Evolutionary conservation across 257 asterid species (phyloP).

Genomic region (Cordia subcordata): DNA sequence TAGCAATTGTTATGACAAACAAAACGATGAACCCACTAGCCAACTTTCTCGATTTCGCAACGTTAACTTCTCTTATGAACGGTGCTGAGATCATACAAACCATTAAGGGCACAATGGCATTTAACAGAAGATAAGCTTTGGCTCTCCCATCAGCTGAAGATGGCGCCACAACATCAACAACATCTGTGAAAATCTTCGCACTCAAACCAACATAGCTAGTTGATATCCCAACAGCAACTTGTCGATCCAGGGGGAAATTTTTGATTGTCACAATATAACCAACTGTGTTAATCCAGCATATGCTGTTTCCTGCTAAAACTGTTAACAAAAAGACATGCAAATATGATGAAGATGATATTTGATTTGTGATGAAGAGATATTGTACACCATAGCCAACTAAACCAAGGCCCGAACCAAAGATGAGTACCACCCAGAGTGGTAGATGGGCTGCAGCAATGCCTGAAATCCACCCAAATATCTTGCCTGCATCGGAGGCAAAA

Average conservation of each 20-base stretch:
- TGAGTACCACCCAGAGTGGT: conserved; percentile 69
- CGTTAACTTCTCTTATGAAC: conserved; percentile 22
- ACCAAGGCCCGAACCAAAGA: conserved; percentile 61
- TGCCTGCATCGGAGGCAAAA: conserved; percentile 83
- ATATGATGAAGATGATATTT: conserved; percentile 29
- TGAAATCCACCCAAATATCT: conserved; percentile 69
- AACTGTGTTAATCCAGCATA: conserved; percentile 83
- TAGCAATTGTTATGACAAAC: conserved; percentile 42
- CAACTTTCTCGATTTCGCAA: conserved; percentile 38
- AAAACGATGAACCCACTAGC: conserved; percentile 53
- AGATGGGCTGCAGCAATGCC: conserved; percentile 57
- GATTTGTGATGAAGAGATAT: conserved; percentile 41
- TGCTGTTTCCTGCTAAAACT: conserved; percentile 60
- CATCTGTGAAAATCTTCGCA: conserved; percentile 47
- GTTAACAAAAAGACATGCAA: conserved; percentile 51
- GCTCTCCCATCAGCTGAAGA: conserved; percentile 31
- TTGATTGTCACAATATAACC: conserved; percentile 44
- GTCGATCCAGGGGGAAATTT: conserved; percentile 64
- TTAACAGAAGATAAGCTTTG: conserved; percentile 40
- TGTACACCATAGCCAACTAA: conserved; percentile 71
- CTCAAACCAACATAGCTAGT: conserved; percentile 69
- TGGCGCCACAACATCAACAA: conserved; percentile 33
- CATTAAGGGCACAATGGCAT: conserved; percentile 43
- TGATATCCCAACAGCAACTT: conserved; percentile 61
- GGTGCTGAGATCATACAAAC: conserved; percentile 36